A percentile compares a stretch with the other conserved stretches of the same genome.
Conservation (phyloP, 192 early-diverging fungal species). For the Podila epicladia region DNA sequence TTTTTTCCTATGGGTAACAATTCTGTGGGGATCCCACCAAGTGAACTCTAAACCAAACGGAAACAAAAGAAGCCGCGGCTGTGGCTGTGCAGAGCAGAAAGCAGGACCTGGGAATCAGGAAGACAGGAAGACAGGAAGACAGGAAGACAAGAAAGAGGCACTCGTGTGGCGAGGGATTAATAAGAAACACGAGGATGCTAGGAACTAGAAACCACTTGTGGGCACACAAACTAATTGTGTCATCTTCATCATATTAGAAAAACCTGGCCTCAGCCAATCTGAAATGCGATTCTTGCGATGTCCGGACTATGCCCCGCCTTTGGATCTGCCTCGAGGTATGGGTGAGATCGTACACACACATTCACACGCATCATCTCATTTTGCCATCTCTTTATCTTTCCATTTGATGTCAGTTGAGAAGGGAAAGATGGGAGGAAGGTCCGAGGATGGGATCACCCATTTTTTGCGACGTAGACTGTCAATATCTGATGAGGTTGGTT, state of each 20-base stretch:
- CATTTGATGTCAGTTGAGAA: neutral
- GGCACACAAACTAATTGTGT: neutral
- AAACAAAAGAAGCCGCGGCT: no score
- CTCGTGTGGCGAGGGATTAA: no score
- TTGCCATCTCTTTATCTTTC: neutral
- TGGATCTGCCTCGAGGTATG: slow-evolving; percentile 56
- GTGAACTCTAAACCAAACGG: no score
- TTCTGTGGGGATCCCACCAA: no score
- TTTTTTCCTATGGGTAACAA: neutral
- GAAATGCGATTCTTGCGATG: slow-evolving; percentile 47
- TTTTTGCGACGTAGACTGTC: no score
- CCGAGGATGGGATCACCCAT: neutral
- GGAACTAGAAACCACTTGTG: neutral
- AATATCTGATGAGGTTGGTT: no score
- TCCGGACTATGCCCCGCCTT: slow-evolving; percentile 31
- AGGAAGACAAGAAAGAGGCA: no score
- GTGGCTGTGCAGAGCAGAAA: no score
- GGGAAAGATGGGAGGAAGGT: neutral
- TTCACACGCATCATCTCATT: neutral
- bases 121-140: no score
- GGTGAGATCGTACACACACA: neutral
- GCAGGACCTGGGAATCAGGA: no score
- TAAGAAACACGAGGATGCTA: neutral
- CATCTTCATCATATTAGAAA: slow-evolving; percentile 24
- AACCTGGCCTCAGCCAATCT: slow-evolving; percentile 34